Evolutionary conservation across 2,329 filamentous ascomycete species (phyloP), one percentile per base, ranked within the genome.

Genomic region (Trichoderma oligosporum): DNA sequence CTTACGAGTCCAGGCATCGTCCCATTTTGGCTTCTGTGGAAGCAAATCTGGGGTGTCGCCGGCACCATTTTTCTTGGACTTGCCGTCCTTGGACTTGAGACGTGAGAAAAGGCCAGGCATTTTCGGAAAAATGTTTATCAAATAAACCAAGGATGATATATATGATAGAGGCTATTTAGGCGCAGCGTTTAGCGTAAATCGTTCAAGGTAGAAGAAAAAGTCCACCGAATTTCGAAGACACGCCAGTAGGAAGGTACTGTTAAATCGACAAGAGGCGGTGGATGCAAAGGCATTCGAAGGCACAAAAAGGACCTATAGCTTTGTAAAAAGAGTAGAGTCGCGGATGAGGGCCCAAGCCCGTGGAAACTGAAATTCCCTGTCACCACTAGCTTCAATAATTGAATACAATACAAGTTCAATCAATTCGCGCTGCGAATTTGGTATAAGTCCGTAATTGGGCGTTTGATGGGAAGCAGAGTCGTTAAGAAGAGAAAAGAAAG

Each of bases 1-100:
- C 55, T 82, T 89, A 68, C 93, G 87, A 61, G 85, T 81, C 84
- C 91, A 99, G 62, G 91, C 88, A 71, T 97, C 89, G 60, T 90
- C 88, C 88, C 91, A 97, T 72, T 82, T 82, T 56, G 88, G 89
- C 74, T 91, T 91, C 60, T 79, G 74, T 35, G 85, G 83, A 24
- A 78, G 74, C 62, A 80, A 75, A 59, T 82, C 73, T 48, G 77
- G 70, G 14, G 76, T 71, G 54, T 79, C 72, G 61, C 81, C 73
- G 56, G 77, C 74, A 62, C 79, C 82, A 75, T 91, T 92, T 74
- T 88, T 89, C 71, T 83, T 86, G 61, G 77, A 74, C 48, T 57
- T 53, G 69, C 80, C 80, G 76, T 94, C 89, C 76, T 87, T 91
- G 76, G 82, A 82, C 79, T 90, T 91, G 73, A 93, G 76, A 66